Conservation (phyloP, 116 monocot species). For the Trichopus zeylanicus region DNA sequence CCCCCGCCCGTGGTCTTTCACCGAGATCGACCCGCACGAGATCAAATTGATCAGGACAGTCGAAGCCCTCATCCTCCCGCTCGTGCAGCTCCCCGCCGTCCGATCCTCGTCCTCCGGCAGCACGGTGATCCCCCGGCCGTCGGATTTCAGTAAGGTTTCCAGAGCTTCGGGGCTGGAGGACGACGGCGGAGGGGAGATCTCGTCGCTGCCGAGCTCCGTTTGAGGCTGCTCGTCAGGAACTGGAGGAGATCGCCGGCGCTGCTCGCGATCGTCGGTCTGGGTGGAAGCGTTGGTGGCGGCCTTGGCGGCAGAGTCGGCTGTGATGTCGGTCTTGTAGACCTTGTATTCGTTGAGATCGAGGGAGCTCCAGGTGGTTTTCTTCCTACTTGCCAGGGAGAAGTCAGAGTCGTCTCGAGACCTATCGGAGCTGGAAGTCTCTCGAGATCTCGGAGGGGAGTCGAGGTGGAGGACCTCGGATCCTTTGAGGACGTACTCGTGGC, state of each 20-base stretch:
- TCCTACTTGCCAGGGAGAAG: conserved; percentile 8
- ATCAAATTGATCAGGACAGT: conserved; percentile 79
- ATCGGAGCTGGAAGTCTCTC: too few relatives aligned
- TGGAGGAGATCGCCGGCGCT: neutral
- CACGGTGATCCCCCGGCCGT: conserved; percentile 4
- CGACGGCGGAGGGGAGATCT: conserved; percentile 71
- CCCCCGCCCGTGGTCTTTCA: conserved; percentile 28
- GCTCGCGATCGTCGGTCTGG: conserved; percentile 62
- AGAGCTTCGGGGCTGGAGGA: conserved; percentile 63
- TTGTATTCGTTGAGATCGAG: conserved; percentile 59
- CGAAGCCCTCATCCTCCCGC: conserved; percentile 53
- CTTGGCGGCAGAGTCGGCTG: conserved; percentile 10
- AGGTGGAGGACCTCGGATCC: conserved; percentile 55
- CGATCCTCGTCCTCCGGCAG: conserved; percentile 8
- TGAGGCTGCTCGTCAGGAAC: neutral
- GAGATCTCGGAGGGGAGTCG: conserved; percentile 31
- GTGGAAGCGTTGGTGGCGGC: conserved; percentile 57
- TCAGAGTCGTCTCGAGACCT: conserved; percentile 10
- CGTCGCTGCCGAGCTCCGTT: conserved; percentile 38
- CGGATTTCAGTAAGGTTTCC: conserved; percentile 38
- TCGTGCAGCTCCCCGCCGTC: conserved; percentile 16
- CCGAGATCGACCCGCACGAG: conserved; percentile 69
- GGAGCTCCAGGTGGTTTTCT: conserved; percentile 29
- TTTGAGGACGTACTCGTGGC: conserved; percentile 85
- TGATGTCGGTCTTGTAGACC: conserved; percentile 47